Percentiles rank a stretch among this genome's conserved stretches.
Conservation (phyloP, 495 filamentous ascomycete species). For the Neurospora sublineolata region DNA sequence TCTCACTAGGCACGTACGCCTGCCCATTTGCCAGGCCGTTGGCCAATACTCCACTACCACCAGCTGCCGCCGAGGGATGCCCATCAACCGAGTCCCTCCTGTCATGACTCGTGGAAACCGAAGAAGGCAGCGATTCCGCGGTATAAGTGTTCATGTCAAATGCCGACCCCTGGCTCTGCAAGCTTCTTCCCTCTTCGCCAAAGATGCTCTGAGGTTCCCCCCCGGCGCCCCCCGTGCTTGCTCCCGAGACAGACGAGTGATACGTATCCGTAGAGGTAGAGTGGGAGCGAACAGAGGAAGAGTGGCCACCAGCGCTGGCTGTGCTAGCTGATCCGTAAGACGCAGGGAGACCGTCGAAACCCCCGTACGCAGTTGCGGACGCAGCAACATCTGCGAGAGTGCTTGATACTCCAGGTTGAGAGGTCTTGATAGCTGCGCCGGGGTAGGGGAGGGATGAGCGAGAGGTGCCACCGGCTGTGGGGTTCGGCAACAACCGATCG, state of each 20-base stretch:
- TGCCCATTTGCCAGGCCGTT: conserved; percentile 14
- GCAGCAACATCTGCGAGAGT: conserved; percentile 13
- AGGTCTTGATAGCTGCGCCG: conserved; percentile 11
- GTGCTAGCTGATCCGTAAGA: conserved; percentile 1
- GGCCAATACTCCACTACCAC: background rate
- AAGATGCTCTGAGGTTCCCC: conserved; percentile 9
- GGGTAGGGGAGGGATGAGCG: conserved; percentile 18
- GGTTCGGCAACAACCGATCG: conserved; percentile 32
- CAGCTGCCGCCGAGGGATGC: conserved; percentile 5
- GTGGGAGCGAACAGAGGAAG: conserved; percentile 7
- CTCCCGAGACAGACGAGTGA: conserved; percentile 5
- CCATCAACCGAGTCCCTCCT: conserved; percentile 10
- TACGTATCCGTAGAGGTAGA: conserved; percentile 4
- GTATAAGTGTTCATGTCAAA: conserved; percentile 15
- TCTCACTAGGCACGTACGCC: conserved; percentile 16
- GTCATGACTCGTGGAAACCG: background rate
- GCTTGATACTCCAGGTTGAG: conserved; percentile 6
- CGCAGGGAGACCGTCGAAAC: conserved; percentile 6
- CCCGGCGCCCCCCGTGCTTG: conserved; percentile 3
- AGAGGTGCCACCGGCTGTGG: conserved; percentile 12
- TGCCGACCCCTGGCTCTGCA: conserved; percentile 11
- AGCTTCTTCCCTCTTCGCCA: conserved; percentile 12
- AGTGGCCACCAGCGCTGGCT: background rate
- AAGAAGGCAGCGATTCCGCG: conserved; percentile 6
- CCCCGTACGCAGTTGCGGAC: conserved; percentile 8